Evolutionary conservation across 768 basidiomycete species (phyloP), one percentile per base, ranked within the genome.

Genomic region (Scleroderma bovista): DNA sequence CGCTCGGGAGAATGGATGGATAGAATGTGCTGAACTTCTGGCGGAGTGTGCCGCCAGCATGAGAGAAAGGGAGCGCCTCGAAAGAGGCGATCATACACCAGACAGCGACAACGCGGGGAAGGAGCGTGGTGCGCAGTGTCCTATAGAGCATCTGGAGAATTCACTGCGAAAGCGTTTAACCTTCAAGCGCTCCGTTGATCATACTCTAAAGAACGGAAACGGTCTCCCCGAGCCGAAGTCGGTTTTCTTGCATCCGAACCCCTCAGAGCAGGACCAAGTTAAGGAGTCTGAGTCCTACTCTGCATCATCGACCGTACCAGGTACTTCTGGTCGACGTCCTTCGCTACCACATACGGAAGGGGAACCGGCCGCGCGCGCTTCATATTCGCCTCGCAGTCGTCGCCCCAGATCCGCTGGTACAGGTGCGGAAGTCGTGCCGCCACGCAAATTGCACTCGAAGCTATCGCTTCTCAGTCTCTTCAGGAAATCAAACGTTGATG

Each of bases 141-240:
- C 62, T 7, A 57, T 63, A 11, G 64, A 65, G 19, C 65, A 72
- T 41, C 59, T 69, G 33, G 60, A 65, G 23, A 51, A 57, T 4
- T 53, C 65, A 9, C 23, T 67, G 6, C 72, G 76, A 37, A 75
- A 70, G 57, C 77, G 81, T 31, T 54, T 91, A 34, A 81, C 83
- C 48, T 76, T 90, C 52, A 90, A 92, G 64, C 80, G 82, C 36
- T 90, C 88, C 1, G 79, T 89, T 51, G 89, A 92, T 62, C 85
- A 82, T 38, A 80, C 83, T 5, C 56, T 72, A 54, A 69, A 69
- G 52, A 62, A 64, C 17, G 56, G 65, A 36, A 57, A 69, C 42
- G 71, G 66, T 47, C 55, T 62, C 44, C 53, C 63, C 31, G 62
- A 72, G 17, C 45, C 53, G 49, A 61, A 54, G 32, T 60, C 58